phyloP scores from a whole-genome alignment of 2,329 filamentous ascomycete genomes.

The Stromatinia cepivora region DNA sequence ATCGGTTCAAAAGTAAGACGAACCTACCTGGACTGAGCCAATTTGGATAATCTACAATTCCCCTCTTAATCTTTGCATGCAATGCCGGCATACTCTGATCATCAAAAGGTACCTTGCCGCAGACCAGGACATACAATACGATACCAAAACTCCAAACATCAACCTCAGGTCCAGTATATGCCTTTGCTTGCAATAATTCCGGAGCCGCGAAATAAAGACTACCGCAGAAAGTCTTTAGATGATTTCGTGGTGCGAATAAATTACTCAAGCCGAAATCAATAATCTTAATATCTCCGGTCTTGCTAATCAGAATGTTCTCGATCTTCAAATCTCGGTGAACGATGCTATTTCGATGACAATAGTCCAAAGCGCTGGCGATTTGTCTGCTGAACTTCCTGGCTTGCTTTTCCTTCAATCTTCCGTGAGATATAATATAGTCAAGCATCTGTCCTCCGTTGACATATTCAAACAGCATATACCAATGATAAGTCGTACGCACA shows the following conservation, averaged over 20 bases:
- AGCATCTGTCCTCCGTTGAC: slow-evolving; percentile 99
- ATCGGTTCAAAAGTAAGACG: not conserved
- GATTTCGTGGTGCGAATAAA: slow-evolving; percentile 79
- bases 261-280: slow-evolving; percentile 99
- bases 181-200: slow-evolving; percentile 87
- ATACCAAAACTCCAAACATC: slow-evolving; percentile 99
- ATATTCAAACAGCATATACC: slow-evolving; percentile 99
- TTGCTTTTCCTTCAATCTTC: slow-evolving; percentile 96
- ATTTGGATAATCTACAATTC: slow-evolving; percentile 89
- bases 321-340: slow-evolving; percentile 98
- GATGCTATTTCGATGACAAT: slow-evolving; percentile 97
- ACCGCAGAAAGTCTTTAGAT: slow-evolving; percentile 95
- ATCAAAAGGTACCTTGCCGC: slow-evolving; percentile 97
- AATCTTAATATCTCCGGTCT: slow-evolving; percentile 98
- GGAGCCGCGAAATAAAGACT: slow-evolving; percentile 97
- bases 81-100: slow-evolving; percentile 98
- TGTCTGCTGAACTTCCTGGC: slow-evolving; percentile 96
- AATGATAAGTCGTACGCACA: slow-evolving; percentile 93
- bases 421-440: slow-evolving; percentile 98
- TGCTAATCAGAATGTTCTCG: slow-evolving; percentile 98
- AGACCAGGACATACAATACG: slow-evolving; percentile 93
- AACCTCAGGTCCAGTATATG: slow-evolving; percentile 94
- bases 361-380: slow-evolving; percentile 94
- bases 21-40: slow-evolving; percentile 84
- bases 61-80: slow-evolving; percentile 98